Conservation (phyloP, 768 basidiomycete genomes). For the Termitomyces sp. region DNA sequence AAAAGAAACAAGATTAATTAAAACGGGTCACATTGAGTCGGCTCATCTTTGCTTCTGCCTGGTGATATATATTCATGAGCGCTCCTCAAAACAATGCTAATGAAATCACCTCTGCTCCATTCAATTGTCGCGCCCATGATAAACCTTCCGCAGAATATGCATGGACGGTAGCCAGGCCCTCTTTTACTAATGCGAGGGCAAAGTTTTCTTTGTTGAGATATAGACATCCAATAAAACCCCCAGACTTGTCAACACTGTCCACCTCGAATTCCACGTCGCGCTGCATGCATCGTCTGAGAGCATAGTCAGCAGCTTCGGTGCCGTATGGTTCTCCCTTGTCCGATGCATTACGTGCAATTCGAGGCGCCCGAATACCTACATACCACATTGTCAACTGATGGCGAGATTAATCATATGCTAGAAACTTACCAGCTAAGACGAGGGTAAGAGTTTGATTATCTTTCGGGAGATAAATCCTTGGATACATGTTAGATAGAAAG, state of each 20-base stretch:
- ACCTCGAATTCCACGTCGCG: constrained; percentile 93
- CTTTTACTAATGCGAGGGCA: constrained; percentile 75
- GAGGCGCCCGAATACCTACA: constrained; percentile 83
- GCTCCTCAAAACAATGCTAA: background rate
- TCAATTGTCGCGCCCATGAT: constrained; percentile 73
- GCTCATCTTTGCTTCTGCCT: constrained; percentile 79
- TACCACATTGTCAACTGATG: background rate
- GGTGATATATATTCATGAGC: background rate
- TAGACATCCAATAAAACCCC: constrained; percentile 90
- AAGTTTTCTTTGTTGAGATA: constrained; percentile 87
- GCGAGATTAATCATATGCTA: background rate
- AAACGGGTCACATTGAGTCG: constrained; percentile 61
- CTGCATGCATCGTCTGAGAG: constrained; percentile 81
- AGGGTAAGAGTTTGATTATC: constrained; percentile 93
- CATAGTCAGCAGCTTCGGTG: constrained; percentile 73
- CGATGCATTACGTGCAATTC: constrained; percentile 69
- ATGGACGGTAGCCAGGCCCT: constrained; percentile 88
- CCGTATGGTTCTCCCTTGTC: constrained; percentile 93
- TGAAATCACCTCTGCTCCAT: constrained; percentile 68
- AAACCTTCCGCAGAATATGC: constrained; percentile 81
- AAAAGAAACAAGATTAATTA: background rate
- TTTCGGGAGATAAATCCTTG: constrained; percentile 76
- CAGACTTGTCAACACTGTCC: constrained; percentile 86
- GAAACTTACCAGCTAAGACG: constrained; percentile 69
- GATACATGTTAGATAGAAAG: background rate